Evolutionary conservation across 768 basidiomycete species (phyloP).

Genomic region (Kwoniella sp.): DNA sequence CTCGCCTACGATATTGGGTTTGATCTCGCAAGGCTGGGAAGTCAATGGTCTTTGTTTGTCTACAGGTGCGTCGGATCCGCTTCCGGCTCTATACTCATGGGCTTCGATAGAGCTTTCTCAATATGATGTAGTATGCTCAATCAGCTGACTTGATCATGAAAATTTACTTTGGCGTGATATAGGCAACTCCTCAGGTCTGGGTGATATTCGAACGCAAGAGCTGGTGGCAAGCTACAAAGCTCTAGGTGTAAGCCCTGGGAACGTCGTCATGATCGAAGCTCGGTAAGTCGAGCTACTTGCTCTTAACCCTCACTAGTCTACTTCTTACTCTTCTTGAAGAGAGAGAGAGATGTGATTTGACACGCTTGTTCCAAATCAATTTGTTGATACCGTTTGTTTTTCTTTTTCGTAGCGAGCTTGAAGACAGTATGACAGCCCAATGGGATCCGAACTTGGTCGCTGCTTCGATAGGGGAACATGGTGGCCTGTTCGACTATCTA

Average conservation of each 20-base stretch:
- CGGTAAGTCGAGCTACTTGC: slow-evolving; percentile 61
- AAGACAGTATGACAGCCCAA: slow-evolving; percentile 20
- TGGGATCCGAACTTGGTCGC: slow-evolving; percentile 63
- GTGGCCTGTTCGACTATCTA: slow-evolving; percentile 63
- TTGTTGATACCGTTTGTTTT: too few species aligned
- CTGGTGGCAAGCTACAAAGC: slow-evolving; percentile 66
- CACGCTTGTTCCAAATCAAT: too few species aligned
- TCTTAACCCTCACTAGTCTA: too few species aligned
- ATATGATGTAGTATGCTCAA: neutral
- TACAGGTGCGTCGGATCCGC: slow-evolving; percentile 56
- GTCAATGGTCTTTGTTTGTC: slow-evolving; percentile 74
- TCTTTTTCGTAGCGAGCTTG: slow-evolving; percentile 10
- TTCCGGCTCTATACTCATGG: neutral
- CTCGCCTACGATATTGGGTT: slow-evolving; percentile 72
- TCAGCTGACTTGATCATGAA: neutral
- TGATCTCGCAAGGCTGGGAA: slow-evolving; percentile 57
- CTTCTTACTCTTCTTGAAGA: neutral
- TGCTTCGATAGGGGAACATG: slow-evolving; percentile 39
- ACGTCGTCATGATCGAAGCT: slow-evolving; percentile 68
- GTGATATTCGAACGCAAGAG: slow-evolving; percentile 65
- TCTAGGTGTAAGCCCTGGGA: slow-evolving; percentile 65
- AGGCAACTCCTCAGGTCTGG: slow-evolving; percentile 77
- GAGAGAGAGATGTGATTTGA: too few species aligned
- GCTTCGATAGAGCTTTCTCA: too few species aligned
- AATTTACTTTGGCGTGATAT: neutral